Percentiles rank a stretch among this genome's conserved stretches.
Evolutionary conservation across 768 basidiomycete genomes (phyloP).

Genomic region (Glaciozyma antarctica): DNA sequence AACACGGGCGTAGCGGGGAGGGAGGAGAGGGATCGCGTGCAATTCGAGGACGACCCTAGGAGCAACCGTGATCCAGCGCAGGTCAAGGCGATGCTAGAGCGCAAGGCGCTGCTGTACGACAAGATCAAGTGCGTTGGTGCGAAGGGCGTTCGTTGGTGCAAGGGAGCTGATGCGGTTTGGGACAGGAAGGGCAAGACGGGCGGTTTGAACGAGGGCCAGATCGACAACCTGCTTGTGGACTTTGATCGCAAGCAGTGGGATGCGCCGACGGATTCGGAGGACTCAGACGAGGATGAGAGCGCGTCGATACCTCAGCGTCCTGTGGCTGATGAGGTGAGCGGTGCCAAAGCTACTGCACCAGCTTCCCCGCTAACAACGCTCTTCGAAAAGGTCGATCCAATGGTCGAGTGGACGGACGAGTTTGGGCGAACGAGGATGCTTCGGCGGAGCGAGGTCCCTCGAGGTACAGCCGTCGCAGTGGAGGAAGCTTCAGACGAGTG

Average conservation of each 20-base stretch:
- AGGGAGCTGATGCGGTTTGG: not conserved
- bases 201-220: slow-evolving; percentile 30
- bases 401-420: slow-evolving; percentile 33
- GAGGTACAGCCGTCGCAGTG: slow-evolving; percentile 10
- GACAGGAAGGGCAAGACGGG: slow-evolving; percentile 28
- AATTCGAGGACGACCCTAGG: slow-evolving; percentile 19
- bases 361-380: not conserved
- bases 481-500: slow-evolving; percentile 4
- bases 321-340: not conserved
- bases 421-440: slow-evolving; percentile 33
- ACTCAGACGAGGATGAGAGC: not conserved
- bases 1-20: slow-evolving; percentile 21
- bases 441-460: slow-evolving; percentile 25
- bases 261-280: not conserved
- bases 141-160: not conserved
- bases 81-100: slow-evolving; percentile 23
- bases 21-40: slow-evolving; percentile 9
- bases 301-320: not conserved
- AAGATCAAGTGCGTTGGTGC: slow-evolving; percentile 23
- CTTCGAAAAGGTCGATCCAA: slow-evolving; percentile 10
- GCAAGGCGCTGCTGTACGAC: slow-evolving; percentile 34
- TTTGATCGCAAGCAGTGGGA: slow-evolving; percentile 30
- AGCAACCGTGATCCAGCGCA: slow-evolving; percentile 3
- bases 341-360: not conserved
- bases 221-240: slow-evolving; percentile 33